Percentiles rank a stretch among this genome's conserved stretches.
Conservation (phyloP, 345 rosid genomes). For the Euclidium syriacum region DNA sequence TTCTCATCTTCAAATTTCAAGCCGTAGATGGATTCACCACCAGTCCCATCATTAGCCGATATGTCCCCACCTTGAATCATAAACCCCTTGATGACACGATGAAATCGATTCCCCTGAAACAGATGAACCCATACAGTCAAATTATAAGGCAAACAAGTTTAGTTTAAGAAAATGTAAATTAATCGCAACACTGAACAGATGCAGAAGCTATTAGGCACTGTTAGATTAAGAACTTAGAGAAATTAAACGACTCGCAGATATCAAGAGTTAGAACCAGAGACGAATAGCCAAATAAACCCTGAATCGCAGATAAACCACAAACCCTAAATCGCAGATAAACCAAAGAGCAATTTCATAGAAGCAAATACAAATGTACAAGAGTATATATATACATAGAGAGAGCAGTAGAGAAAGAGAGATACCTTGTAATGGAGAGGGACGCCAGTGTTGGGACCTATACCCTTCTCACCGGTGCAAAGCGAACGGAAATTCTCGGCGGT, state of each 20-base stretch:
- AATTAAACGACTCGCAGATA: not conserved
- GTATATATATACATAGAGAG: not conserved
- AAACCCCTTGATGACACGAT: slow-evolving; percentile 77
- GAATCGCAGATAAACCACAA: not conserved
- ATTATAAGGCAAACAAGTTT: not conserved
- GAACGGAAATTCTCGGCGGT: slow-evolving; percentile 94
- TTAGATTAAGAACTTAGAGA: not conserved
- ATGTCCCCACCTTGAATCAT: slow-evolving; percentile 97
- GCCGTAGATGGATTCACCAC: slow-evolving; percentile 93
- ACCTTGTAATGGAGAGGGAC: slow-evolving; percentile 92
- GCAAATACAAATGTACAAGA: not conserved
- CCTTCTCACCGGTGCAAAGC: slow-evolving; percentile 92
- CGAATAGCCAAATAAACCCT: slow-evolving; percentile 8
- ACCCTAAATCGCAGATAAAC: slow-evolving; percentile 12
- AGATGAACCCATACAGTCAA: not conserved
- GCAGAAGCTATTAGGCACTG: not conserved
- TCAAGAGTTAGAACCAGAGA: not conserved
- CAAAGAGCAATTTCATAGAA: not conserved
- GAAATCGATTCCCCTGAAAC: slow-evolving; percentile 74
- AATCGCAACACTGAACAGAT: no score
- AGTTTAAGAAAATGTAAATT: no score
- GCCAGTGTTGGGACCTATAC: slow-evolving; percentile 69
- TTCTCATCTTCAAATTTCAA: slow-evolving; percentile 89
- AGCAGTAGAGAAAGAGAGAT: not conserved
- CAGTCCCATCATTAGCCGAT: slow-evolving; percentile 85